A percentile compares a stretch with the other conserved stretches of the same genome.
These are phyloP conservation scores for Candida gigantensis DNA, from an alignment of 1,139 yeast genomes.

Conservation along the genomic window DNA sequence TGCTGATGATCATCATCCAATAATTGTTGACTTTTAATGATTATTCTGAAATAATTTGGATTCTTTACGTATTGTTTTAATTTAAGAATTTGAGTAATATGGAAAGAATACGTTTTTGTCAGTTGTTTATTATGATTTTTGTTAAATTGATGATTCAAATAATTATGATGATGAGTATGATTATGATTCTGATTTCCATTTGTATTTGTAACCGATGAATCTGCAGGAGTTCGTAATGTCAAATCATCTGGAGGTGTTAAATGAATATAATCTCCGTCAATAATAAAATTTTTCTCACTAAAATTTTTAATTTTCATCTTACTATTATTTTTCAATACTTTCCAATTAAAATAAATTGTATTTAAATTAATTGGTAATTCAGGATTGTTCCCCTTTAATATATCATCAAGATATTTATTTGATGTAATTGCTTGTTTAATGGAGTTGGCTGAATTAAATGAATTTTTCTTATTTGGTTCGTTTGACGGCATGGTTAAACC, in stretches of 20 bases:
- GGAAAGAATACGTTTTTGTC: slow-evolving; percentile 84
- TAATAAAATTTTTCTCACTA: slow-evolving; percentile 76
- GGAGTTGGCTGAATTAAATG: slow-evolving; percentile 8
- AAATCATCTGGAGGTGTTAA: slow-evolving; percentile 74
- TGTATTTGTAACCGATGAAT: slow-evolving; percentile 18
- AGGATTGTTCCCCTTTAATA: slow-evolving; percentile 34
- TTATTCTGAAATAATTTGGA: slow-evolving; percentile 79
- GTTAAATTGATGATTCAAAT: slow-evolving; percentile 48
- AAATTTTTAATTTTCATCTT: slow-evolving; percentile 68
- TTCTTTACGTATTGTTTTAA: slow-evolving; percentile 77
- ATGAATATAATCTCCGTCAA: slow-evolving; percentile 93
- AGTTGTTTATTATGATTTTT: slow-evolving; percentile 38
- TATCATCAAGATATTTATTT: slow-evolving; percentile 37
- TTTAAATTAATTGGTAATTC: slow-evolving; percentile 40
- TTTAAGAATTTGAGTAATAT: slow-evolving; percentile 73
- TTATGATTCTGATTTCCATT: slow-evolving; percentile 10
- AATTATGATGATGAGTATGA: slow-evolving; percentile 30
- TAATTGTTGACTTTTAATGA: slow-evolving; percentile 55
- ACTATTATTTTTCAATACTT: slow-evolving; percentile 86
- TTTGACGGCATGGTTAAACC: slow-evolving; percentile 1
- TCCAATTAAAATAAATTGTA: slow-evolving; percentile 55
- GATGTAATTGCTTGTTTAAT: slow-evolving; percentile 16
- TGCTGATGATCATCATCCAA: slow-evolving; percentile 31
- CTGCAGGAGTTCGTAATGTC: slow-evolving; percentile 48
- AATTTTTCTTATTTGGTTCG: slow-evolving; percentile 4